These are phyloP conservation scores for Coprinopsis sp. DNA, from an alignment of 768 basidiomycete species.

Conservation along the genomic window DNA sequence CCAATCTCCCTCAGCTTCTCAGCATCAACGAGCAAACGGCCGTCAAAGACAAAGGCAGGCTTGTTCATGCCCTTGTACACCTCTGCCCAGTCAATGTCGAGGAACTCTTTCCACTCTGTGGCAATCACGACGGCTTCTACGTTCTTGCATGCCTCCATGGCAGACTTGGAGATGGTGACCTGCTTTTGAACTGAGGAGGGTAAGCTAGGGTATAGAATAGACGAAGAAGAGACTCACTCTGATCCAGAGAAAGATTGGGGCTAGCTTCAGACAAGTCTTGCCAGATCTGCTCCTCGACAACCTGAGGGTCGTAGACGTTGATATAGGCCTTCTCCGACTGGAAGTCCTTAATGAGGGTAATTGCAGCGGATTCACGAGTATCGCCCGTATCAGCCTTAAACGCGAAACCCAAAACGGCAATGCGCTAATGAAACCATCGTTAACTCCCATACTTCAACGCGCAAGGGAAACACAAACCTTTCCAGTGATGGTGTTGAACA, in stretches of 20 bases:
- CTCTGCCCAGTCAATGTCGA: slow-evolving; percentile 81
- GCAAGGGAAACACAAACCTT: slow-evolving; percentile 56
- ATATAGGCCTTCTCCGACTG: slow-evolving; percentile 81
- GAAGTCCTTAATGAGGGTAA: slow-evolving; percentile 93
- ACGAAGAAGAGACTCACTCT: slow-evolving; percentile 49
- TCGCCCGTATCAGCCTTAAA: slow-evolving; percentile 99
- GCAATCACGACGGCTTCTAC: slow-evolving; percentile 94
- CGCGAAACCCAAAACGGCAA: slow-evolving; percentile 96
- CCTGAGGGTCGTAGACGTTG: slow-evolving; percentile 90
- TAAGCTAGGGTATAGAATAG: not conserved
- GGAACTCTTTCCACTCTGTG: slow-evolving; percentile 98
- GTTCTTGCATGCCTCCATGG: slow-evolving; percentile 81
- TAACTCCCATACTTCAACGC: not conserved
- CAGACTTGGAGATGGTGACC: slow-evolving; percentile 71
- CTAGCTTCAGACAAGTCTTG: slow-evolving; percentile 64
- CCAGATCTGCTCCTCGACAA: slow-evolving; percentile 86
- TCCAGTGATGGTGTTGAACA: slow-evolving; percentile 97
- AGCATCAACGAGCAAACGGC: slow-evolving; percentile 81
- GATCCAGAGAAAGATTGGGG: slow-evolving; percentile 57
- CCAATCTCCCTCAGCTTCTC: slow-evolving; percentile 79
- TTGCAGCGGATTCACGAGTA: slow-evolving; percentile 95
- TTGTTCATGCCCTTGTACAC: slow-evolving; percentile 91
- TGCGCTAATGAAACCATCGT: slow-evolving; percentile 45
- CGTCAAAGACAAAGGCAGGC: slow-evolving; percentile 98
- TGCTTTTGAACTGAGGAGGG: slow-evolving; percentile 71